A percentile compares a stretch with the other conserved stretches of the same genome.
Conservation (phyloP, 73 alveolate species). For the Paramecium sexaurelia region DNA sequence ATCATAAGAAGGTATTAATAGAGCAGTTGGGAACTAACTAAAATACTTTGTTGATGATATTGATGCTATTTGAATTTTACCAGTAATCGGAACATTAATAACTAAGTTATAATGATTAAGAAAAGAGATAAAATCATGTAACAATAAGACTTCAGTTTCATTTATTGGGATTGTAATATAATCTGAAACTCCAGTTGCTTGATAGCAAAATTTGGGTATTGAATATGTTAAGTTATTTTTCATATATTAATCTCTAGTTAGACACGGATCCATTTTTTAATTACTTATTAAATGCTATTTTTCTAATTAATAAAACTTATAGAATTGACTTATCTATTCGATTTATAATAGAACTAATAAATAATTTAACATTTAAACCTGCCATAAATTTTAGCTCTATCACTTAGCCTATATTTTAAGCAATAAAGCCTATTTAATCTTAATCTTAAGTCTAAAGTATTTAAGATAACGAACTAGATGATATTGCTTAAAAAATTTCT, state of each 20-base stretch:
- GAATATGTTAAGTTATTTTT: background rate
- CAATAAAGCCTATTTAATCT: background rate
- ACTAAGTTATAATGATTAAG: background rate
- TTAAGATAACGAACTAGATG: background rate
- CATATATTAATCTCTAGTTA: background rate
- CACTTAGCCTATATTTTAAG: background rate
- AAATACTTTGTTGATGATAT: background rate
- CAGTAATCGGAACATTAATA: background rate
- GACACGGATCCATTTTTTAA: background rate
- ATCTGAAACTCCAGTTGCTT: constrained; percentile 8
- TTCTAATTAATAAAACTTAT: background rate
- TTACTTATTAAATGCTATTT: background rate
- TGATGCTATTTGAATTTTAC: background rate
- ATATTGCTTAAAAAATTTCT: background rate
- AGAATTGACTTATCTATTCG: background rate
- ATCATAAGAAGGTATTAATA: background rate
- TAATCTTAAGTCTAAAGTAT: background rate
- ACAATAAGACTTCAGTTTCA: background rate
- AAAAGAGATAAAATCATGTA: background rate
- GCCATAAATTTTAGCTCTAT: background rate
- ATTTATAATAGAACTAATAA: background rate
- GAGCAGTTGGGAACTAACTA: background rate
- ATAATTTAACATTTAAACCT: background rate
- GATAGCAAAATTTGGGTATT: background rate
- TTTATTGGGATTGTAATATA: background rate